phyloP scores from a whole-genome alignment of 129 eudicot genomes.

The Flaveria bidentis region DNA sequence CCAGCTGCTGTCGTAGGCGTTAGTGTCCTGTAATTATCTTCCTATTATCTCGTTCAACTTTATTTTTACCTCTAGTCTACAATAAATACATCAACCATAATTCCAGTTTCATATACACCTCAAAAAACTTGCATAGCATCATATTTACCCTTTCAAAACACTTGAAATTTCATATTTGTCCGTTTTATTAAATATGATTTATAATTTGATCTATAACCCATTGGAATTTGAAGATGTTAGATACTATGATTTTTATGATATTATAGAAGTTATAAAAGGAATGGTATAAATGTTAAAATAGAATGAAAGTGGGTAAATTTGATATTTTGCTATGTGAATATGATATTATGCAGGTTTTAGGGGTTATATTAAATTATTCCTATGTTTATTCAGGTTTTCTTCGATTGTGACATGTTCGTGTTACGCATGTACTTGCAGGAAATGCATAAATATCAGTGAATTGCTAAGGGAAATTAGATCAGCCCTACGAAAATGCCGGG shows the following conservation, averaged over 20 bases:
- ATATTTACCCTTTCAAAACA: background rate
- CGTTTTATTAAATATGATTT: no score
- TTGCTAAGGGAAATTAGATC: constrained; percentile 67
- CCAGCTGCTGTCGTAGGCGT: constrained; percentile 90
- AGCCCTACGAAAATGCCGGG: constrained; percentile 61
- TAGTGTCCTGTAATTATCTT: constrained; percentile 74
- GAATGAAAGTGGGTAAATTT: no score
- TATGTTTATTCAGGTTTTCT: background rate
- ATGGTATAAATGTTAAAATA: no score
- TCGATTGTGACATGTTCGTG: background rate
- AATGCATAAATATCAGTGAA: constrained; percentile 54
- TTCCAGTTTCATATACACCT: background rate
- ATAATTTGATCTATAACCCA: no score
- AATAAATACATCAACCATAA: background rate
- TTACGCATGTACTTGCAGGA: constrained; percentile 45
- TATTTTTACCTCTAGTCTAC: background rate
- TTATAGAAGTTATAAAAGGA: no score
- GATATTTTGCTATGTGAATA: background rate
- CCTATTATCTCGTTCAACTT: background rate
- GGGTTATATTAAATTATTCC: background rate
- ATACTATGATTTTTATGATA: no score
- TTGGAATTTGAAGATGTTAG: no score
- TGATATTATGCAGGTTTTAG: background rate
- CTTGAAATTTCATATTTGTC: background rate
- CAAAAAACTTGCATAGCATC: background rate